Evolutionary conservation across 148 eudicot genomes (phyloP).

Genomic region (Diospyros lotus): DNA sequence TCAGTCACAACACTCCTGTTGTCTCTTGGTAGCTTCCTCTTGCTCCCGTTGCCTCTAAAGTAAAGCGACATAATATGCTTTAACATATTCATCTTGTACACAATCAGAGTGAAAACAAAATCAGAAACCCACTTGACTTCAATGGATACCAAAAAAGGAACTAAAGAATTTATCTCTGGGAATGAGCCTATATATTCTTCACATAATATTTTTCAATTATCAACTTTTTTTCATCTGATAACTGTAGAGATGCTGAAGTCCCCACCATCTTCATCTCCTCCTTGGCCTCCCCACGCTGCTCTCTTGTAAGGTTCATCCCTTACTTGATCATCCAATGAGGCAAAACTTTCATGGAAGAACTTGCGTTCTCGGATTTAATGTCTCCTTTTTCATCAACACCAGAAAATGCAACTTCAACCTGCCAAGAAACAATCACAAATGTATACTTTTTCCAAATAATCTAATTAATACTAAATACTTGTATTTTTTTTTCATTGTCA

Average conservation of each 20-base stretch:
- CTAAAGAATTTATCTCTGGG: neutral
- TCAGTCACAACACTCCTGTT: constrained; percentile 32
- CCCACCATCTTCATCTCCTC: constrained; percentile 61
- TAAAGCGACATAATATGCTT: constrained; percentile 91
- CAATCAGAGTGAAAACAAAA: neutral
- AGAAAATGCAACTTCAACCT: constrained; percentile 77
- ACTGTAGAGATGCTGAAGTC: constrained; percentile 38
- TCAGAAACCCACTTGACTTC: neutral
- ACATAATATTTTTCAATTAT: constrained; percentile 35
- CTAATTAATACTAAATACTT: neutral
- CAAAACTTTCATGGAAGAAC: constrained; percentile 62
- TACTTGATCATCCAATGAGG: constrained; percentile 99
- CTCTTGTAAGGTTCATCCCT: constrained; percentile 87
- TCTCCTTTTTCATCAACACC: constrained; percentile 58
- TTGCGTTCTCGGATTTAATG: constrained; percentile 38
- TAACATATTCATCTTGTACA: constrained; percentile 66
- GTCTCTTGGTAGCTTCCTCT: constrained; percentile 48
- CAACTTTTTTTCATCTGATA: constrained; percentile 69
- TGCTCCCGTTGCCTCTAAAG: constrained; percentile 57
- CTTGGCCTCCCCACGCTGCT: constrained; percentile 83
- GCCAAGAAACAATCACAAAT: constrained; percentile 19
- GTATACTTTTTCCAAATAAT: neutral
- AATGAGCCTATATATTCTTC: constrained; percentile 52
- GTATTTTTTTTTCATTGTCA: neutral
- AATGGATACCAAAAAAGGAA: neutral